Percentiles rank a stretch among this genome's conserved stretches.
Evolutionary conservation across 2,329 filamentous ascomycete species (phyloP).

Genomic region (Fusarium annulatum): DNA sequence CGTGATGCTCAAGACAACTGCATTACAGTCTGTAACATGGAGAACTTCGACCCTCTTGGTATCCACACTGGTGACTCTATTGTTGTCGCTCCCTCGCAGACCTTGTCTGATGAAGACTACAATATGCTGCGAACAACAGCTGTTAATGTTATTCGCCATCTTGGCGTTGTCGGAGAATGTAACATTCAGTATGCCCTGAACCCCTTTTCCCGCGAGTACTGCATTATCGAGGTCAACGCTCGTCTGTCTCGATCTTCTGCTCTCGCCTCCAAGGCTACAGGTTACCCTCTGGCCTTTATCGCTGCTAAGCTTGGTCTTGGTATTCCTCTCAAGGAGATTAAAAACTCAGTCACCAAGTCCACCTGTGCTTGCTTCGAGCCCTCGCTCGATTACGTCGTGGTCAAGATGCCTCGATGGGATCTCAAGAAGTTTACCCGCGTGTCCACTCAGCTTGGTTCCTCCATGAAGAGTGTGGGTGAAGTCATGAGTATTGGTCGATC

Average conservation of each 20-base stretch:
- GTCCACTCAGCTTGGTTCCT: constrained; percentile 93
- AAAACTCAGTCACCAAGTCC: constrained; percentile 93
- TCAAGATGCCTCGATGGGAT: constrained; percentile 99
- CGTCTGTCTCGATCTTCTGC: constrained; percentile 95
- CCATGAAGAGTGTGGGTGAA: constrained; percentile 99
- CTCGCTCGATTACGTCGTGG: constrained; percentile 96
- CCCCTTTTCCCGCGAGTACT: constrained; percentile 94
- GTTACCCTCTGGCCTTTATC: constrained; percentile 95
- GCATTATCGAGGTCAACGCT: constrained; percentile 99
- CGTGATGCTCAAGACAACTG: constrained; percentile 97
- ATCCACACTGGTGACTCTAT: constrained; percentile 99
- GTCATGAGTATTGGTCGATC: constrained; percentile 98
- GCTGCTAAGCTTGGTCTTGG: constrained; percentile 95
- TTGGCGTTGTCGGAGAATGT: constrained; percentile 97
- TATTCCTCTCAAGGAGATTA: constrained; percentile 95
- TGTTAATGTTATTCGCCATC: constrained; percentile 95
- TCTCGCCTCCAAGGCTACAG: constrained; percentile 95
- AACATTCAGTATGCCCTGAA: constrained; percentile 99
- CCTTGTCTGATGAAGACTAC: constrained; percentile 96
- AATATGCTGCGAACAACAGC: constrained; percentile 98
- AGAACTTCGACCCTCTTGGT: constrained; percentile 98
- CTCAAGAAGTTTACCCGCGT: constrained; percentile 98
- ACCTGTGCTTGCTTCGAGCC: constrained; percentile 99
- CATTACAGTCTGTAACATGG: constrained; percentile 99
- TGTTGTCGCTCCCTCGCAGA: constrained; percentile 96